phyloP scores from a whole-genome alignment of 2,329 filamentous ascomycete species.

The Dothidotthia symphoricarpi region DNA sequence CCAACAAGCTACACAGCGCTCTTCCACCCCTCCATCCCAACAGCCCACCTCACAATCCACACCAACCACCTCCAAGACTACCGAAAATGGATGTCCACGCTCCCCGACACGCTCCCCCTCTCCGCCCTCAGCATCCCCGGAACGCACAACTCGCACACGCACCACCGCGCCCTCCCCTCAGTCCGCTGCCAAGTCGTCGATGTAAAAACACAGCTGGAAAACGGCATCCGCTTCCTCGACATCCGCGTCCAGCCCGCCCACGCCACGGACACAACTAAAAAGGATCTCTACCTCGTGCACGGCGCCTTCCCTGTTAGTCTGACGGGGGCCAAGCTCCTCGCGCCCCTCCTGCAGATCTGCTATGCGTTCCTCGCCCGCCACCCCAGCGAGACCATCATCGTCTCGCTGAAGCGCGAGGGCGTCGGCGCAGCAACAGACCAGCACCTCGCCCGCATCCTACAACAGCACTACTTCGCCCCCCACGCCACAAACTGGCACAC shows the following conservation, averaged over 20 bases:
- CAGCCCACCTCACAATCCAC: slow-evolving; percentile 33
- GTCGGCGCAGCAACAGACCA: slow-evolving; percentile 75
- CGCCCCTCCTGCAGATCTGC: slow-evolving; percentile 67
- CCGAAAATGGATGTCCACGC: slow-evolving; percentile 79
- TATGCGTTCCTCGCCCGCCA: slow-evolving; percentile 75
- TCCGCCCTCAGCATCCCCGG: slow-evolving; percentile 86
- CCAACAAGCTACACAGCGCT: slow-evolving; percentile 44
- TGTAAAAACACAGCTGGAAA: slow-evolving; percentile 73
- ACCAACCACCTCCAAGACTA: slow-evolving; percentile 46
- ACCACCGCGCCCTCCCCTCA: slow-evolving; percentile 79
- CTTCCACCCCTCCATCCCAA: slow-evolving; percentile 48
- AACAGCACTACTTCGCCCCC: slow-evolving; percentile 65
- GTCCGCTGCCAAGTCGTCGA: slow-evolving; percentile 88
- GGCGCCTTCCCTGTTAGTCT: slow-evolving; percentile 85
- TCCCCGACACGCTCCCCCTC: slow-evolving; percentile 70
- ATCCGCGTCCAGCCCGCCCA: slow-evolving; percentile 71
- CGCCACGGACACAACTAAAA: slow-evolving; percentile 57
- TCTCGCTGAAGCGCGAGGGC: slow-evolving; percentile 90
- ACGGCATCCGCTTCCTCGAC: slow-evolving; percentile 93
- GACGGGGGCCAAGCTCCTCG: slow-evolving; percentile 76
- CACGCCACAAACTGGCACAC: slow-evolving; percentile 71
- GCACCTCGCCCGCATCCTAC: slow-evolving; percentile 72
- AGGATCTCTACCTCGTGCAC: slow-evolving; percentile 80
- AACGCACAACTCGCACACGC: slow-evolving; percentile 91
- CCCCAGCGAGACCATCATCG: slow-evolving; percentile 76